phyloP scores from a whole-genome alignment of 345 rosid genomes.

The Arabidopsis arenosa region DNA sequence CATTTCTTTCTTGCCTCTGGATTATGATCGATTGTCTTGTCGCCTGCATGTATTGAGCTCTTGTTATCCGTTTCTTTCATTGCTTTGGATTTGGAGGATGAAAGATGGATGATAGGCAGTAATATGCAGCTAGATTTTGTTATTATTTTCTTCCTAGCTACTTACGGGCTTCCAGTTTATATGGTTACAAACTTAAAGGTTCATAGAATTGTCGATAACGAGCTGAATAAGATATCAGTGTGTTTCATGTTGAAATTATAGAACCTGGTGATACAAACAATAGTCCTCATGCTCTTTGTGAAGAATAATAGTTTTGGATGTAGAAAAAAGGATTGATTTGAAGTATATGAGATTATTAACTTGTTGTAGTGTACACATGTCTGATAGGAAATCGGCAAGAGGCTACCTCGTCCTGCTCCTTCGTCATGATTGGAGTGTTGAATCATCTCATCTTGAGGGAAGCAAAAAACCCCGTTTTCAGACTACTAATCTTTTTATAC shows the following conservation, averaged over 20 bases:
- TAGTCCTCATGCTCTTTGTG: too few relatives aligned
- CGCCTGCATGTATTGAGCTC: slow-evolving; percentile 2
- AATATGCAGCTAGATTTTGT: neutral
- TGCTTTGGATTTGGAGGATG: slow-evolving; percentile 7
- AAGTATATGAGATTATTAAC: slow-evolving; percentile 30
- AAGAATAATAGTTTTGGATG: neutral
- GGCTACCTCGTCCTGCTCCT: slow-evolving; percentile 77
- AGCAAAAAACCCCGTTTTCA: slow-evolving; percentile 1
- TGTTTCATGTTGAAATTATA: too few relatives aligned
- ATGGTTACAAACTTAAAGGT: neutral
- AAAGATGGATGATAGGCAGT: slow-evolving; percentile 15
- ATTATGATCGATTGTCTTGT: slow-evolving; percentile 4
- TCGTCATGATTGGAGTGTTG: slow-evolving; percentile 54
- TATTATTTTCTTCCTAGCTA: neutral
- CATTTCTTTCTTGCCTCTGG: slow-evolving; percentile 4
- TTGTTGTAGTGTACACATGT: slow-evolving; percentile 18
- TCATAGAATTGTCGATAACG: neutral
- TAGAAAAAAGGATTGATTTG: neutral
- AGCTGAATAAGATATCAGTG: neutral
- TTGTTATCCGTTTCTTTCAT: slow-evolving; percentile 1
- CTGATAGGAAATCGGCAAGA: slow-evolving; percentile 89
- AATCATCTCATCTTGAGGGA: slow-evolving; percentile 28
- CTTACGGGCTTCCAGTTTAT: neutral
- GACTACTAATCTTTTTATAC: slow-evolving; percentile 1
- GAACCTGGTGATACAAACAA: too few relatives aligned